phyloP scores from a whole-genome alignment of 768 basidiomycete genomes.

The Leccinum truebloodii region DNA sequence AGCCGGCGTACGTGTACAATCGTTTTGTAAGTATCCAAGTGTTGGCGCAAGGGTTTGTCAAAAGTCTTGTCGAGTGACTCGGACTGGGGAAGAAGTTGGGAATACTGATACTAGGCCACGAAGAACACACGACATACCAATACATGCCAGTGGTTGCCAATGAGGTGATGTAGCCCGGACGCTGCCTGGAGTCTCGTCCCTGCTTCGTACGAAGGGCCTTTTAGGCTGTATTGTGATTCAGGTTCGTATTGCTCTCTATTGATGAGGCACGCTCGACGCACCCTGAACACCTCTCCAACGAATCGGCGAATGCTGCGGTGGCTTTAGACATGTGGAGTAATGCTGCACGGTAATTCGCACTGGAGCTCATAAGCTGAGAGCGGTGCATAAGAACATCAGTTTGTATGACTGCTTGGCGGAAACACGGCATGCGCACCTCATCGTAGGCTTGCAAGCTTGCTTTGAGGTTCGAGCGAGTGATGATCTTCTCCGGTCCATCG shows the following conservation, averaged over 20 bases:
- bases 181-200: slow-evolving; percentile 83
- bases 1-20: slow-evolving; percentile 59
- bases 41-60: slow-evolving; percentile 85
- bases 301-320: slow-evolving; percentile 82
- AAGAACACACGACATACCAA: slow-evolving; percentile 52
- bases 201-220: slow-evolving; percentile 77
- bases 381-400: slow-evolving; percentile 20
- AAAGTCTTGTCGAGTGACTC: slow-evolving; percentile 86
- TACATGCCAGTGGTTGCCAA: slow-evolving; percentile 92
- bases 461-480: slow-evolving; percentile 78
- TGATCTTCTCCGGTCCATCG: slow-evolving; percentile 77
- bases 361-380: slow-evolving; percentile 69
- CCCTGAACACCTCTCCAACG: slow-evolving; percentile 84
- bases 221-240: slow-evolving; percentile 48
- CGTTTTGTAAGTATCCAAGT: slow-evolving; percentile 75
- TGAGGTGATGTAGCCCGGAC: slow-evolving; percentile 86
- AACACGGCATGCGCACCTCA: slow-evolving; percentile 51
- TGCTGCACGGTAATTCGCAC: slow-evolving; percentile 78
- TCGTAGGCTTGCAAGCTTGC: slow-evolving; percentile 78
- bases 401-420: background rate
- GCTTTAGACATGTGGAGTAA: slow-evolving; percentile 80
- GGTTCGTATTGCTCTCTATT: background rate
- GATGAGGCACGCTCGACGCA: slow-evolving; percentile 37
- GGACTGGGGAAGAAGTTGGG: slow-evolving; percentile 47
- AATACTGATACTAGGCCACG: slow-evolving; percentile 7